phyloP scores from a whole-genome alignment of 1,284 basidiomycete species.

The Chondrostereum purpureum region DNA sequence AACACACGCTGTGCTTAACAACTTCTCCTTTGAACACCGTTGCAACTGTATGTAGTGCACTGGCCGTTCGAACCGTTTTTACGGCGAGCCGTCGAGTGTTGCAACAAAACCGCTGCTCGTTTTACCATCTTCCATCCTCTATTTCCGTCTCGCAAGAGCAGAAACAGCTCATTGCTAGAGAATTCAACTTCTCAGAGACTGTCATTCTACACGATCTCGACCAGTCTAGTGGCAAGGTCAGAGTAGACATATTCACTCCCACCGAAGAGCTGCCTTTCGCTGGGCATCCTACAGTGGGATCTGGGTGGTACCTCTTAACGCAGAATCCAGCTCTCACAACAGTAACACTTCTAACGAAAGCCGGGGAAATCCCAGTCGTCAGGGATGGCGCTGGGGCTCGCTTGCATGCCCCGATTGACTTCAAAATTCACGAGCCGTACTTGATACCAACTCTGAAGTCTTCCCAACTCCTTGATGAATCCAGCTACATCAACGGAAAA shows the following conservation, averaged over 20 bases:
- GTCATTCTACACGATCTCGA: conserved; percentile 32
- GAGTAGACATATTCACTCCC: conserved; percentile 36
- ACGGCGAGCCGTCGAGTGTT: too few relatives aligned
- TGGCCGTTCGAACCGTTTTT: too few relatives aligned
- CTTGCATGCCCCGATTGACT: conserved; percentile 33
- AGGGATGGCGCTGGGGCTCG: conserved; percentile 21
- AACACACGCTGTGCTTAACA: too few relatives aligned
- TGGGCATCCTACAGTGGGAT: conserved; percentile 38
- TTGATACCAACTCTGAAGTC: conserved; percentile 20
- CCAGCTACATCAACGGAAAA: conserved; percentile 29
- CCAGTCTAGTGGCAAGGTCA: conserved; percentile 15
- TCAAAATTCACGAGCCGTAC: conserved; percentile 29
- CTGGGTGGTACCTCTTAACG: conserved; percentile 32
- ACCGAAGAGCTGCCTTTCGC: conserved; percentile 36
- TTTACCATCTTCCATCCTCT: conserved; percentile 19
- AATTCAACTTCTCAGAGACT: conserved; percentile 43
- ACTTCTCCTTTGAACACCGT: too few relatives aligned
- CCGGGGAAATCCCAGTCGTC: conserved; percentile 32
- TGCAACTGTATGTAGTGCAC: too few relatives aligned
- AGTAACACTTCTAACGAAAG: conserved; percentile 30
- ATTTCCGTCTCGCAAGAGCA: conserved; percentile 25
- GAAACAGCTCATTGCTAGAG: conserved; percentile 35
- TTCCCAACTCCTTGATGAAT: conserved; percentile 21
- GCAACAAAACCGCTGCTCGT: too few relatives aligned
- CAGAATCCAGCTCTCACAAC: conserved; percentile 16